A percentile compares a stretch with the other conserved stretches of the same genome.
Conservation (phyloP, 2,329 filamentous ascomycete genomes). For the Ascosphaera apis region DNA sequence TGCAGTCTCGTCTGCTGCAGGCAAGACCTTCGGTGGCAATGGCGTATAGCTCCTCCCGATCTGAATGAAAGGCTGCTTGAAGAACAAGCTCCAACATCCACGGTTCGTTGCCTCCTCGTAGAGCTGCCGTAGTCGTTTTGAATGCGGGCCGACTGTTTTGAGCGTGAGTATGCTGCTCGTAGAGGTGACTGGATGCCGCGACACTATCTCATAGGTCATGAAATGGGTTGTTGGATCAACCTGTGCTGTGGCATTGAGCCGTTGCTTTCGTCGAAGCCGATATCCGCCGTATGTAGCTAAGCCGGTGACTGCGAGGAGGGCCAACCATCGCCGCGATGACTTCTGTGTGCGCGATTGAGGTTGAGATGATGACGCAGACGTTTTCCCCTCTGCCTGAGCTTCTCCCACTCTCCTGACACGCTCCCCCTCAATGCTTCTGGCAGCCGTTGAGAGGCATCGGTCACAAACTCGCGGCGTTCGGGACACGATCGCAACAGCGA, state of each 20-base stretch:
- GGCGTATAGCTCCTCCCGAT: conserved; percentile 85
- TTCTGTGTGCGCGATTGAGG: conserved; percentile 7
- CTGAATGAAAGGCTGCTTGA: conserved; percentile 85
- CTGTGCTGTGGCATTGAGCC: conserved; percentile 7
- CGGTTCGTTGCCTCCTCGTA: conserved; percentile 30
- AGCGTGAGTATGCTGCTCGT: conserved; percentile 24
- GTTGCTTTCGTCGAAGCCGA: conserved; percentile 10
- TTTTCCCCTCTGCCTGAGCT: no score
- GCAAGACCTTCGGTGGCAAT: conserved; percentile 36
- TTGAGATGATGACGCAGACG: conserved; percentile 2
- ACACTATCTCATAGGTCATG: conserved; percentile 19
- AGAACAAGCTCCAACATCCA: conserved; percentile 69
- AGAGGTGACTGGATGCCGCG: conserved; percentile 22
- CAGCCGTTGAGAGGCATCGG: no score
- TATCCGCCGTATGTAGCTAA: conserved; percentile 15
- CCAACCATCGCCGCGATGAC: conserved; percentile 12
- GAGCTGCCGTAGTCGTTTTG: conserved; percentile 11
- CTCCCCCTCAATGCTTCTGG: no score
- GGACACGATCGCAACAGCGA: no score
- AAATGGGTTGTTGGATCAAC: conserved; percentile 16
- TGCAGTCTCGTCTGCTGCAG: conserved; percentile 7
- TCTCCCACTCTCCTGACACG: no score
- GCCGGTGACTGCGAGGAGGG: conserved; percentile 13
- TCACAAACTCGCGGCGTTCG: no score
- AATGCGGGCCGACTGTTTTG: conserved; percentile 10